Conservation (phyloP, 306 rosid species). For the Carpinus fangiana region DNA sequence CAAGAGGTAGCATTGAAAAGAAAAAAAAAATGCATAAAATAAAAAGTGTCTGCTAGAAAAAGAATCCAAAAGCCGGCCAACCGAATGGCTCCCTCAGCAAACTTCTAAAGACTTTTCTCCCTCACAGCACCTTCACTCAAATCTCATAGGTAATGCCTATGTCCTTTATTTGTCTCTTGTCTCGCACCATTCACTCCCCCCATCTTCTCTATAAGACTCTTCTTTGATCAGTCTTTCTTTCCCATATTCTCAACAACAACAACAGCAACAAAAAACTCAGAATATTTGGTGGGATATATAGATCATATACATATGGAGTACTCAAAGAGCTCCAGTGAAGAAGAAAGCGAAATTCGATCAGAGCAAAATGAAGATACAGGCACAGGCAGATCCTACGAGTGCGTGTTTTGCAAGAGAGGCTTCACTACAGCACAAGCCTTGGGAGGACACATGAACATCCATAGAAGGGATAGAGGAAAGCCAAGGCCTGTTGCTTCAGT, state of each 20-base stretch:
- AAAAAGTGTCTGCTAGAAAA: slow-evolving; percentile 11
- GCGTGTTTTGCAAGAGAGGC: slow-evolving; percentile 87
- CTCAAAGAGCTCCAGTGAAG: slow-evolving; percentile 53
- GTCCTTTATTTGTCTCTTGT: slow-evolving; percentile 53
- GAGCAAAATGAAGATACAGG: slow-evolving; percentile 42
- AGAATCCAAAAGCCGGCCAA: slow-evolving; percentile 64
- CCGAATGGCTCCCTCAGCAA: slow-evolving; percentile 43
- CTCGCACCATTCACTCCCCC: slow-evolving; percentile 33
- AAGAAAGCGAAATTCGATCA: slow-evolving; percentile 45
- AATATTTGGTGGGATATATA: neutral
- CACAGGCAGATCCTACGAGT: slow-evolving; percentile 71
- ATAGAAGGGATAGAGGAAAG: slow-evolving; percentile 67
- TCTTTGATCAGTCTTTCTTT: slow-evolving; percentile 2
- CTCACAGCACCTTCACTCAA: slow-evolving; percentile 41
- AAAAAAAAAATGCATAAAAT: slow-evolving; percentile 6
- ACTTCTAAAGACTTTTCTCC: slow-evolving; percentile 54
- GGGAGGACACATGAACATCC: slow-evolving; percentile 95
- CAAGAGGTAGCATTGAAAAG: slow-evolving; percentile 32
- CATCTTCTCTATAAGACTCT: slow-evolving; percentile 37
- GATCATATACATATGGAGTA: neutral
- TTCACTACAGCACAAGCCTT: slow-evolving; percentile 91
- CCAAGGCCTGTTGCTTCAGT: slow-evolving; percentile 31
- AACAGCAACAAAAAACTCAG: neutral
- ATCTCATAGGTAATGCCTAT: slow-evolving; percentile 51
- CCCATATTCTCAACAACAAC: slow-evolving; percentile 13